phyloP scores from a whole-genome alignment of 164 flowering plant genomes.

The Saururus chinensis region DNA sequence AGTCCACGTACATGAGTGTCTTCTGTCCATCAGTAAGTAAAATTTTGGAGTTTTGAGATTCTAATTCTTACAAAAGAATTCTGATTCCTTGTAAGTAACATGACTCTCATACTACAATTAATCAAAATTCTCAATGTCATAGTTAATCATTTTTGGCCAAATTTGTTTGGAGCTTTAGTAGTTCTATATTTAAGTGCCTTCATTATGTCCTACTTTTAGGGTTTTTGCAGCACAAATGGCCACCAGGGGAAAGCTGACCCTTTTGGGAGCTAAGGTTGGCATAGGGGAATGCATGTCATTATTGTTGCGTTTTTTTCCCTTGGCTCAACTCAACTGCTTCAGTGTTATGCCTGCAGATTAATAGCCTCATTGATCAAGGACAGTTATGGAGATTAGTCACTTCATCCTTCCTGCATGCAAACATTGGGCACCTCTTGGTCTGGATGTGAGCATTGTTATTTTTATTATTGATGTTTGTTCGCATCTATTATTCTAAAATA shows the following conservation, averaged over 20 bases:
- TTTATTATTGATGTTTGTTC: background rate
- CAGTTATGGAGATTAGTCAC: slow-evolving; percentile 85
- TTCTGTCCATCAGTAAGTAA: too few species aligned
- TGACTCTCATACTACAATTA: background rate
- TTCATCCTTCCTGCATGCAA: slow-evolving; percentile 70
- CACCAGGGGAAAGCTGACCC: slow-evolving; percentile 49
- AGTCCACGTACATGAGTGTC: background rate
- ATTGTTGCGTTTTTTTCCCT: slow-evolving; percentile 2
- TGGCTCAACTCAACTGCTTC: slow-evolving; percentile 4
- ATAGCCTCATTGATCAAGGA: slow-evolving; percentile 67
- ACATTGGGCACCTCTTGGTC: slow-evolving; percentile 78
- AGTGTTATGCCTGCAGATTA: slow-evolving; percentile 37
- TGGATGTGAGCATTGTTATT: slow-evolving; percentile 10
- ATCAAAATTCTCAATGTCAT: background rate
- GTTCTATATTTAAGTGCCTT: background rate
- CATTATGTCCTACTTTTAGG: slow-evolving; percentile 23
- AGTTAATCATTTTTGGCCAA: background rate
- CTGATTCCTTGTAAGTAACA: too few species aligned
- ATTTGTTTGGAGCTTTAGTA: background rate
- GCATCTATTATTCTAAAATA: background rate
- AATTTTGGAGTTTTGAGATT: too few species aligned
- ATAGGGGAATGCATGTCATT: background rate
- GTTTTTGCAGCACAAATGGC: slow-evolving; percentile 56
- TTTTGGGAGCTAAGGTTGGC: slow-evolving; percentile 91
- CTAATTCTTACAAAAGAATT: too few species aligned